Base-by-base conservation (phyloP, 257 asterid species). In the Plantago elongata region DNA sequence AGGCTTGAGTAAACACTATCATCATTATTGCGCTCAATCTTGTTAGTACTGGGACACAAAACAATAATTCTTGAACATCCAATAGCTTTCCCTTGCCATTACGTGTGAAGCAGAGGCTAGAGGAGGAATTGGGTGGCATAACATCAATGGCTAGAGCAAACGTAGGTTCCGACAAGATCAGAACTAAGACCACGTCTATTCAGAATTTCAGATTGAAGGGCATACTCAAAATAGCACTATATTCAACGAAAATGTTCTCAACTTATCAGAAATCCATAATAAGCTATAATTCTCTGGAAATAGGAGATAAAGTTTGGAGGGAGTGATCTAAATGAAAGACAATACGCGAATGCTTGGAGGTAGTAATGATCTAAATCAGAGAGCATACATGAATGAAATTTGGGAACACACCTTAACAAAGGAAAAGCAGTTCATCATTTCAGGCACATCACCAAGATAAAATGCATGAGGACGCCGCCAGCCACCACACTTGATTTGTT, bases 391-490 rank as follows among this genome's bases (percentile, higher is more conserved):
- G 49, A 51, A 46, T 22, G 54, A 48, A 77, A 61, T 50, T 47
- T 22, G 48, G 62, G 67, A 62, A 48, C 42, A 62, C 65, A 86
- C 99, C 97, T 89, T 92, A 60, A 92, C 90, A 76, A 83, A 92
- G 64, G 95, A 87, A 83, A 92, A 83, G 79, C 99, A 89, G 76
- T 81, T 77, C 81, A 78, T 86, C 78, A 54, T 78, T 80, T 84
- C 93, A 14, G 96, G 99, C 66, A 74, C 51, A 65, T 72, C 75
- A 59, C 99, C 99, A 65, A 86, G 81, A 73, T 77, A 89, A 78
- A 71, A 89, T 74, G 99, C 85, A 83, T 86, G 90, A 75, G 97
- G 99, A 46, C 99, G 99, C 64, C 97, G 81, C 95, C 99, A 88
- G 77, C 99, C 99, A 68, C 99, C 99, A 62, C 99, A 92, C 49